A percentile compares a stretch with the other conserved stretches of the same genome.
Conservation (phyloP, 2,329 filamentous ascomycete species). For the Verticillium nubilum region DNA sequence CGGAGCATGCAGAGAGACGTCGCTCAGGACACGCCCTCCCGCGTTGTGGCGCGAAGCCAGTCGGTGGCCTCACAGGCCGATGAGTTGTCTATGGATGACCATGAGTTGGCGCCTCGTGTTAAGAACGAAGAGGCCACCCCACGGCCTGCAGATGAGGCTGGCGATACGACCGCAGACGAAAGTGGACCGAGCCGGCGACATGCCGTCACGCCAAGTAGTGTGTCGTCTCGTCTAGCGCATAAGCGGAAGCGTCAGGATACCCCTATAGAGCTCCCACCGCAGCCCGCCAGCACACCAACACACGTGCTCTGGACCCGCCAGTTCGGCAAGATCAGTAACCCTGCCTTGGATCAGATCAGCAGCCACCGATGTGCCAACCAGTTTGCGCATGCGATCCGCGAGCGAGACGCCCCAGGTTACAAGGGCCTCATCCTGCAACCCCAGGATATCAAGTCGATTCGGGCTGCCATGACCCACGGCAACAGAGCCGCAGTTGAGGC, state of each 20-base stretch:
- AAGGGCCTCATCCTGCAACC: slow-evolving; percentile 67
- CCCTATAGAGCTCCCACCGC: slow-evolving; percentile 39
- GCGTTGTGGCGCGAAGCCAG: slow-evolving; percentile 30
- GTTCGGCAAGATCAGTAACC: slow-evolving; percentile 66
- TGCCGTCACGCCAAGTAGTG: slow-evolving; percentile 28
- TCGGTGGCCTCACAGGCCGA: slow-evolving; percentile 42
- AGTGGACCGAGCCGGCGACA: slow-evolving; percentile 34
- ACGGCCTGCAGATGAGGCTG: slow-evolving; percentile 45
- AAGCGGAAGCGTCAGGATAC: slow-evolving; percentile 57
- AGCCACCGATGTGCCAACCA: slow-evolving; percentile 75
- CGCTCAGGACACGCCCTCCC: slow-evolving; percentile 28
- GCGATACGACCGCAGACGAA: slow-evolving; percentile 52
- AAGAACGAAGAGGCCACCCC: slow-evolving; percentile 58
- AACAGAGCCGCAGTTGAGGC: slow-evolving; percentile 58
- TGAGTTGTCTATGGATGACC: slow-evolving; percentile 39
- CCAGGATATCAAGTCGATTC: slow-evolving; percentile 73
- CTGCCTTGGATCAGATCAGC: slow-evolving; percentile 70
- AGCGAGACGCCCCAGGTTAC: slow-evolving; percentile 72
- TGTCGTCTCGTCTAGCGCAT: slow-evolving; percentile 27
- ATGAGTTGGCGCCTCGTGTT: slow-evolving; percentile 35
- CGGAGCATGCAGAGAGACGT: slow-evolving; percentile 29
- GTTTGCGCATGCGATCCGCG: slow-evolving; percentile 70
- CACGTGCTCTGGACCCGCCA: slow-evolving; percentile 72
- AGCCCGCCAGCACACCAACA: slow-evolving; percentile 48
- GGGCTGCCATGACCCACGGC: slow-evolving; percentile 68